Percentiles rank a stretch among this genome's conserved stretches.
phyloP scores from a whole-genome alignment of 2,329 filamentous ascomycete genomes.

The Apiospora aurea region DNA sequence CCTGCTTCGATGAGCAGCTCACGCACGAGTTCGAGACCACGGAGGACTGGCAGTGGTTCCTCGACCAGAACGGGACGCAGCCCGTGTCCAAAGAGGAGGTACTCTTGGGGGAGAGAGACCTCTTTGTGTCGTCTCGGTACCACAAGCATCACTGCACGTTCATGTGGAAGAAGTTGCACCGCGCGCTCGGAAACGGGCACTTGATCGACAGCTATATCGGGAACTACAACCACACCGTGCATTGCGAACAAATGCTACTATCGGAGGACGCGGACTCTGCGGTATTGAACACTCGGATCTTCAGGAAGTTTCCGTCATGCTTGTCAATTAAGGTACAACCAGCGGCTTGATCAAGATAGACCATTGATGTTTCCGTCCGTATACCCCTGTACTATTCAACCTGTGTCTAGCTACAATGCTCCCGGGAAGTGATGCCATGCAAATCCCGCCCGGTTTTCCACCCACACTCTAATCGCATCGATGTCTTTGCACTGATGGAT shows the following conservation, averaged over 20 bases:
- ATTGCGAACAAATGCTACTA: slow-evolving; percentile 32
- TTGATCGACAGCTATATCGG: slow-evolving; percentile 34
- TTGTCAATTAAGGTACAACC: not conserved
- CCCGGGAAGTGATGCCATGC: slow-evolving; percentile 7
- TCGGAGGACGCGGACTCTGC: slow-evolving; percentile 25
- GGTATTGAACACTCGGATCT: slow-evolving; percentile 29
- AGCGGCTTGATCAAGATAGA: not conserved
- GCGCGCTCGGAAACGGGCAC: slow-evolving; percentile 23
- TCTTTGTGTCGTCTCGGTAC: slow-evolving; percentile 33
- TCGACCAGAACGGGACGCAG: slow-evolving; percentile 28
- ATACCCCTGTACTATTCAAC: not conserved
- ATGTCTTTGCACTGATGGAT: slow-evolving; percentile 22
- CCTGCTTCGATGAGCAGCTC: slow-evolving; percentile 37
- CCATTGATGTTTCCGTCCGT: not conserved
- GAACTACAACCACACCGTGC: slow-evolving; percentile 31
- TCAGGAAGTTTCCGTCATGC: slow-evolving; percentile 29
- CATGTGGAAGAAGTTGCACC: slow-evolving; percentile 36
- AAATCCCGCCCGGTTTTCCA: not conserved
- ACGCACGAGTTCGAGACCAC: slow-evolving; percentile 30
- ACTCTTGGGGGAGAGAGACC: slow-evolving; percentile 26
- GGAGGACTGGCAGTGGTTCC: slow-evolving; percentile 27
- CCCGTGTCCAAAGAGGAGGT: slow-evolving; percentile 28
- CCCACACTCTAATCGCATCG: slow-evolving; percentile 2
- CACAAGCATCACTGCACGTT: slow-evolving; percentile 33
- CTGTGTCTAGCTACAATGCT: not conserved